Base-by-base conservation (phyloP, 1,284 basidiomycete species). In the Ustilago curta region DNA sequence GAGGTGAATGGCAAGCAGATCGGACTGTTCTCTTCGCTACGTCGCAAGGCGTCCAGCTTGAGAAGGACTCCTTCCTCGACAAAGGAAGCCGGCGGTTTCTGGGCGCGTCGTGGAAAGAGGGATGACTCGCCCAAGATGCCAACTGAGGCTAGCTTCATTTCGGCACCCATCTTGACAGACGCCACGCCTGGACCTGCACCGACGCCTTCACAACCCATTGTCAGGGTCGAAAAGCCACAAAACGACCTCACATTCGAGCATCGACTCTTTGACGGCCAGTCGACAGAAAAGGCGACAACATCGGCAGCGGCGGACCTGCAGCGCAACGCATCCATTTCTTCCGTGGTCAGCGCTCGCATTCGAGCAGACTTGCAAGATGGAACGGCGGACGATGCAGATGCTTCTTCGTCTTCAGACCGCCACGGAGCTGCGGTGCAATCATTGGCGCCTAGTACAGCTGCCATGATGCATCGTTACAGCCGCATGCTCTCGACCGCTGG, bases 401-500 rank as follows among this genome's bases (percentile, higher is more conserved):
- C 19, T 21, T 53, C 57, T 1, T 51, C 43, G 19, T 53, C 49
- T 18, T 57, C 60, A 3, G 58, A 63, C 18, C 25, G 51, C 16
- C 52, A 47, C 18, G 35, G 44, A 27, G n/a, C 43, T 6, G 62
- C 52, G 18, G 53, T 47, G 12, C 59, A 49, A n/a, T 39, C 40
- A 12, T 56, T 81, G 19, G 76, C 70, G 6, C 76, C 81, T 1
- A 59, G 47, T 32, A 76, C 79, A 11, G 68, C 77, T 8, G 78
- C 76, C 2, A 76, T 76, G 65, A 59, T 82, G 9, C 76, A 77
- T 23, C 77, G 81, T 6, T 79, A 79, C 65, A 76, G 70, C 49
- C 78, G 67, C 18, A 78, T 79, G 56, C 49, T 81, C 9, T 73
- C 76, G 8, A 56, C 40, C 19, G 43, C 51, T 6, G 35, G 35